A percentile compares a stretch with the other conserved stretches of the same genome.
Conservation (phyloP, 441 rosid genomes). For the Eruca vesicaria region DNA sequence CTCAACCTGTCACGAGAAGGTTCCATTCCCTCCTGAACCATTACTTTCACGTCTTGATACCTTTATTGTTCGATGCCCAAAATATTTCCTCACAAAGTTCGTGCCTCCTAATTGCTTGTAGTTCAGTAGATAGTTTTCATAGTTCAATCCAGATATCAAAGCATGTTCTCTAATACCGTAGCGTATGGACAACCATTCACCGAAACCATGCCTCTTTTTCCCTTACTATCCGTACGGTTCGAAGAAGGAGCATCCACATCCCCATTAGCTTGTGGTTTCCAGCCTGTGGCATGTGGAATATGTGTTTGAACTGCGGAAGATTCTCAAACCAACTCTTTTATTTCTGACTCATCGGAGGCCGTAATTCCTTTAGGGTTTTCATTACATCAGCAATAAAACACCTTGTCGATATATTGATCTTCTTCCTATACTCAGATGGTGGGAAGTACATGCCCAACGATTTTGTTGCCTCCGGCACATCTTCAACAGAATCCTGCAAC, state of each 20-base stretch:
- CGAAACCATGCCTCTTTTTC: background rate
- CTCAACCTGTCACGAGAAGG: background rate
- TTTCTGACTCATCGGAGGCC: background rate
- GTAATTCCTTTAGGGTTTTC: background rate
- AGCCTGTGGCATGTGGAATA: background rate
- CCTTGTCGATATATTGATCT: background rate
- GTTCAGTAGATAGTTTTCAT: background rate
- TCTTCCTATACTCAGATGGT: background rate
- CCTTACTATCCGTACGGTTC: background rate
- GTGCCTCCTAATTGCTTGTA: background rate
- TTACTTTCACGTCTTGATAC: background rate
- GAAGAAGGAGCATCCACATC: background rate
- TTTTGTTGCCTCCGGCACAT: background rate
- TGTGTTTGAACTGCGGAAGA: background rate
- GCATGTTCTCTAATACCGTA: background rate
- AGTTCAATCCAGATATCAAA: background rate
- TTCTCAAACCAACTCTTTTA: background rate
- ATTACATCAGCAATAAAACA: background rate
- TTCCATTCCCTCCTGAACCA: background rate
- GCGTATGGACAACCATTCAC: background rate
- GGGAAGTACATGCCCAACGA: background rate
- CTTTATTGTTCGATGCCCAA: background rate
- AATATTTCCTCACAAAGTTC: background rate
- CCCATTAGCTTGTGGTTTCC: background rate
- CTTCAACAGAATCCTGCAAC: background rate